Base-by-base conservation (phyloP, 768 basidiomycete genomes). In the Mycena epipterygia region DNA sequence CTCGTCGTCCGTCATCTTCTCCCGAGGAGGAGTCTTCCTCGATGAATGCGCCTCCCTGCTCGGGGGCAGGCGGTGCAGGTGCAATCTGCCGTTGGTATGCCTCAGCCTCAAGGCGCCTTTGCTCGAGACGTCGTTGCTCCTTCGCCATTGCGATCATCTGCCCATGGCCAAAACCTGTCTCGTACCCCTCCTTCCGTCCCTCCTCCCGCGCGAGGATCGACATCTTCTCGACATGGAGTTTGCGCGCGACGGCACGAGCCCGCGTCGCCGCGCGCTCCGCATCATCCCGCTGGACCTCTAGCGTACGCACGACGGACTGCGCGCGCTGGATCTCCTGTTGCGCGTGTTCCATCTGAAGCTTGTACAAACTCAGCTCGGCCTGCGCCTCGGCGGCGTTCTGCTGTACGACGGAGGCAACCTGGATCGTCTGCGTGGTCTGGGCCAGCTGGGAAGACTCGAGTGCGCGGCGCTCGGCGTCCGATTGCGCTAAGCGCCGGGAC, bases 81-180 rank as follows among this genome's bases (percentile, higher is more conserved):
- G 59, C 53, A 25, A 60, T 62, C 53, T 29, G 39, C 6, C 64
- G 37, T n/a, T 21, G 58, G 37, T 35, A 32, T 29, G 17, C 52
- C 51, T 61, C 65, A 12, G 58, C 64, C 60, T 42, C 58, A 4
- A 59, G 21, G 8, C 61, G 19, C 57, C 55, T 39, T n/a, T 57
- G 61, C 53, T 42, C 44, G 17, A 39, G 12, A 29, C 58, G 16
- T 21, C 59, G 52, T 32, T 48, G 32, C 62, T 58, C 67, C 39
- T 39, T 56, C 37, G 68, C 64, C 25, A 42, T 60, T 30, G 64
- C 68, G 19, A 73, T 70, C 37, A 74, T 64, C 46, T 79, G 73
- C 6, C 90, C 91, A 57, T 90, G 89, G 41, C 82, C 80, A 19
- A 88, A 78, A 0, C 91, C 91, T 69, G 84, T 82, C 55, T 85